Conservation (phyloP, 1,139 yeast species). For the Nakaseomyces nivariensis region DNA sequence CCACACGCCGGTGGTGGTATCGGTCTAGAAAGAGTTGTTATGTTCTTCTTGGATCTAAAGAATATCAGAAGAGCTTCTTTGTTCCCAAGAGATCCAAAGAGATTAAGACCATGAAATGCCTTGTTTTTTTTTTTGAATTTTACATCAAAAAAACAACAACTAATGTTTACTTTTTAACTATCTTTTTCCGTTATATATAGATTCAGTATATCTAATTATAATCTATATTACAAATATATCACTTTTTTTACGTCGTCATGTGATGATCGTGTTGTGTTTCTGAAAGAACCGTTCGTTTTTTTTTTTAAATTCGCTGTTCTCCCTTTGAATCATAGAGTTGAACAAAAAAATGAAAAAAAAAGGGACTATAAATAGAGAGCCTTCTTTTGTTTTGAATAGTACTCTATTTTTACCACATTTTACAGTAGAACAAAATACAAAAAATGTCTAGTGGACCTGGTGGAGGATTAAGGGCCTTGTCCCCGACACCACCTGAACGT, state of each 20-base stretch:
- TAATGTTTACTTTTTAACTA: not conserved
- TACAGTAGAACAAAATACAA: too few relatives aligned
- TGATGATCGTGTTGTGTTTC: too few relatives aligned
- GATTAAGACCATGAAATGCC: constrained; percentile 66
- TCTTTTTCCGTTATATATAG: not conserved
- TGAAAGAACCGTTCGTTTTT: too few relatives aligned
- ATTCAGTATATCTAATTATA: not conserved
- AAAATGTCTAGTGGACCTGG: constrained; percentile 33
- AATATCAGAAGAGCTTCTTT: constrained; percentile 95
- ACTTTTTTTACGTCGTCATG: too few relatives aligned
- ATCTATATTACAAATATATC: too few relatives aligned
- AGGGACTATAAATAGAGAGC: too few relatives aligned
- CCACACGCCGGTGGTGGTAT: constrained; percentile 99
- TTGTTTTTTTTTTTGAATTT: not conserved
- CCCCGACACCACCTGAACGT: constrained; percentile 91
- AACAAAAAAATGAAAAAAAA: too few relatives aligned
- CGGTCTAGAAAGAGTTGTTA: constrained; percentile 95
- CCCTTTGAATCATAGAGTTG: too few relatives aligned
- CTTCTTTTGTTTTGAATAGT: too few relatives aligned
- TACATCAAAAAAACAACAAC: not conserved
- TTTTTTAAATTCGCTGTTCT: too few relatives aligned
- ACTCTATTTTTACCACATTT: too few relatives aligned
- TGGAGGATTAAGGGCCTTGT: constrained; percentile 40
- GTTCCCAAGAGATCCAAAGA: constrained; percentile 97
- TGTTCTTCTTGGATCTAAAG: constrained; percentile 94